Evolutionary conservation across 2,329 filamentous ascomycete genomes (phyloP).

Genomic region (Fusarium nematophilum): DNA sequence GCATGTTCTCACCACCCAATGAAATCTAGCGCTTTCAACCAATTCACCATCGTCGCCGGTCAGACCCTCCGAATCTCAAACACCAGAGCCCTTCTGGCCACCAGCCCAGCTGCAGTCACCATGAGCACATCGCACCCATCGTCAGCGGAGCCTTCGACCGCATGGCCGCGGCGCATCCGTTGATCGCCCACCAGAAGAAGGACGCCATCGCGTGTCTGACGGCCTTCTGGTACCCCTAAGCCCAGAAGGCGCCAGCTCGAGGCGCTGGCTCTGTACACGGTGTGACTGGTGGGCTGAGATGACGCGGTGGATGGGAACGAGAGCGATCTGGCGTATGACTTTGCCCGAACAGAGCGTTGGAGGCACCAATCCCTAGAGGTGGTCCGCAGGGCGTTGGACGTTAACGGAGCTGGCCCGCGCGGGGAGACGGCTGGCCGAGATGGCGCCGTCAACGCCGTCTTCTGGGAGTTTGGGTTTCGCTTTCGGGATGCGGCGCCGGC

Average conservation of each 20-base stretch:
- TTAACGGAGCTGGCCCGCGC: conserved; percentile 1
- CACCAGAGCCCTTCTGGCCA: conserved; percentile 43
- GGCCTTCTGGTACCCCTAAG: conserved; percentile 40
- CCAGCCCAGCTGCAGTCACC: conserved; percentile 36
- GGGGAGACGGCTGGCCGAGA: background rate
- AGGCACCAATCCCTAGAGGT: conserved; percentile 38
- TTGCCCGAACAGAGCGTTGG: conserved; percentile 41
- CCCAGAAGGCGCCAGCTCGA: conserved; percentile 28
- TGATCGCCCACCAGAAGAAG: conserved; percentile 42
- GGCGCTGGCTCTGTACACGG: conserved; percentile 39
- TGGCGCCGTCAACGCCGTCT: conserved; percentile 40
- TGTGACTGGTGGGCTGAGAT: conserved; percentile 50
- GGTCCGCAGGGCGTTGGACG: conserved; percentile 29
- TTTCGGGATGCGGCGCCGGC: conserved; percentile 6
- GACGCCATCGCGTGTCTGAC: conserved; percentile 46
- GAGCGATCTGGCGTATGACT: conserved; percentile 43
- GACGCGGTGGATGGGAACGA: conserved; percentile 47
- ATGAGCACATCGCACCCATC: conserved; percentile 31
- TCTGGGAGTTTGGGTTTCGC: conserved; percentile 39
- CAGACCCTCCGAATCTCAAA: conserved; percentile 44
- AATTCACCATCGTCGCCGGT: conserved; percentile 37
- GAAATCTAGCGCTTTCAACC: conserved; percentile 33
- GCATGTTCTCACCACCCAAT: no score
- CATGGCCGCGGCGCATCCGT: conserved; percentile 50
- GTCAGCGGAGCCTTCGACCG: conserved; percentile 41